phyloP scores from a whole-genome alignment of 805 yeast species.

The Metschnikowia orientalis region DNA sequence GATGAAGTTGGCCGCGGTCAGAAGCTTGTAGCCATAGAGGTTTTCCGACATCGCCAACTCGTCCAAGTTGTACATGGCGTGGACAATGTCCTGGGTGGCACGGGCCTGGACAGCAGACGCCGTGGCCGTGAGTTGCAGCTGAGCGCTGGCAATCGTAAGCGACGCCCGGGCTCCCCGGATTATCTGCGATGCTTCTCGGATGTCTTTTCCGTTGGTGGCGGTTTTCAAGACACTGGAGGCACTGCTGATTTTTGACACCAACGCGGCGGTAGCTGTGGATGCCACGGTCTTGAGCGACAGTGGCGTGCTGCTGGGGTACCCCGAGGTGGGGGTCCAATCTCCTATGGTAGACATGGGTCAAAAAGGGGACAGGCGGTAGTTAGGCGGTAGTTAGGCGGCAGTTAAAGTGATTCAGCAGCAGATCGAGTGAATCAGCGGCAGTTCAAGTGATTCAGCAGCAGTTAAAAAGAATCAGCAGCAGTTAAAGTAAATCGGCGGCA shows the following conservation, averaged over 20 bases:
- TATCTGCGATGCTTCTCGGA: slow-evolving; percentile 21
- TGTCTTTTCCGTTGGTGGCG: slow-evolving; percentile 18
- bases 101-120: slow-evolving; percentile 19
- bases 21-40: slow-evolving; percentile 23
- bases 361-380: too few relatives aligned
- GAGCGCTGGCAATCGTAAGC: slow-evolving; percentile 31
- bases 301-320: slow-evolving; percentile 20
- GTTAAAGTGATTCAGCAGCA: too few relatives aligned
- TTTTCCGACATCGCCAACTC: slow-evolving; percentile 28
- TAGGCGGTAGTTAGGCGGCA: too few relatives aligned
- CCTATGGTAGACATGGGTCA: too few relatives aligned
- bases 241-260: slow-evolving; percentile 14
- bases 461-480: too few relatives aligned
- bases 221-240: slow-evolving; percentile 17
- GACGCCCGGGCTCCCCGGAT: slow-evolving; percentile 37
- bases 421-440: too few relatives aligned
- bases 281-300: slow-evolving; percentile 25
- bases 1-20: slow-evolving; percentile 30
- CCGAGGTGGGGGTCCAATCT: slow-evolving; percentile 14
- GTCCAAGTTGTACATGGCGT: slow-evolving; percentile 30
- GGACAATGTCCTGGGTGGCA: slow-evolving; percentile 32
- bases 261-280: slow-evolving; percentile 22
- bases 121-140: slow-evolving; percentile 37
- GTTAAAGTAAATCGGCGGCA: too few relatives aligned
- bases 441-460: too few relatives aligned